These are phyloP conservation scores for Dioscorea zingiberensis DNA, from an alignment of 106 monocot genomes.

Conservation along the genomic window DNA sequence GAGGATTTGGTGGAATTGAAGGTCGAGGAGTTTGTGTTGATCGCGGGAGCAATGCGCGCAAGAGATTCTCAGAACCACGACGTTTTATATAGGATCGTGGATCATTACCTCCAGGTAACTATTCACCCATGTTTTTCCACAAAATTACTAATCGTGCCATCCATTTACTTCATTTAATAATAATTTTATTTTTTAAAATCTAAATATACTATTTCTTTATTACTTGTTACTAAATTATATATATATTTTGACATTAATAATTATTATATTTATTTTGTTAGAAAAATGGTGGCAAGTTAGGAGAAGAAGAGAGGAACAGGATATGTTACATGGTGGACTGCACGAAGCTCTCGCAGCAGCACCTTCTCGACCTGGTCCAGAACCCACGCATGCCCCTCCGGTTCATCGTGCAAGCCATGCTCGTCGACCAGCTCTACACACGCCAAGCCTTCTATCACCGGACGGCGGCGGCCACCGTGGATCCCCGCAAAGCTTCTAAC, in stretches of 20 bases:
- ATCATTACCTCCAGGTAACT: constrained; percentile 60
- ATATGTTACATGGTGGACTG: constrained; percentile 58
- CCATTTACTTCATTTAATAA: not conserved
- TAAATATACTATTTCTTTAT: not conserved
- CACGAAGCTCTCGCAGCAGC: constrained; percentile 46
- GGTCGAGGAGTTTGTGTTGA: constrained; percentile 32
- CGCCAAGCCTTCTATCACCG: constrained; percentile 32
- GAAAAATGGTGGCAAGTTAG: constrained; percentile 34
- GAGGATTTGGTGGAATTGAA: constrained; percentile 31
- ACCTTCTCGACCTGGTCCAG: constrained; percentile 63
- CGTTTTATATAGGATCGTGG: constrained; percentile 52
- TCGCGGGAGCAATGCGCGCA: constrained; percentile 51
- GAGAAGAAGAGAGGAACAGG: constrained; percentile 67
- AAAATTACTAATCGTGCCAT: not conserved
- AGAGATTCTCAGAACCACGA: constrained; percentile 56
- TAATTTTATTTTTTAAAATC: not conserved
- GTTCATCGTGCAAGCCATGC: constrained; percentile 87
- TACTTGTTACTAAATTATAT: not conserved
- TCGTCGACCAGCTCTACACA: constrained; percentile 70
- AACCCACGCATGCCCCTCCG: constrained; percentile 83
- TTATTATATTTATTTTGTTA: constrained; percentile 3
- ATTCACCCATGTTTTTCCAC: not conserved
- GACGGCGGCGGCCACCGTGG: constrained; percentile 10
- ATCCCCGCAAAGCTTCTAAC: not conserved
- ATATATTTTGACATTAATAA: not conserved